Percentiles rank a stretch among this genome's conserved stretches.
These are phyloP conservation scores for Dysphania ambrosioides DNA, from an alignment of 148 eudicot species.

Conservation along the genomic window DNA sequence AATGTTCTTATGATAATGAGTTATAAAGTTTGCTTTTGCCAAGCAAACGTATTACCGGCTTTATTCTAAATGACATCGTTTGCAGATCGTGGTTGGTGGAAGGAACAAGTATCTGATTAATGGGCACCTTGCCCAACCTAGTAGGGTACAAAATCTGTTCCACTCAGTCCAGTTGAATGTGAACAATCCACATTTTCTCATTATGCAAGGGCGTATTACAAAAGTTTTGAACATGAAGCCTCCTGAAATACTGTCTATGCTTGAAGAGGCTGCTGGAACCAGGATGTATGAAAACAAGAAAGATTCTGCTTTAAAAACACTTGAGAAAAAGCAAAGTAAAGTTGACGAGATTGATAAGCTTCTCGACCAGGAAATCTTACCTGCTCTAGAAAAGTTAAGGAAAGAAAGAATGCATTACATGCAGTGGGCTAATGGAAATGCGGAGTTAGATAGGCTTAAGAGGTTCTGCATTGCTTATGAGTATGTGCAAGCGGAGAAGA, in stretches of 20 bases:
- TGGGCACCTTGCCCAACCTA: conserved; percentile 99
- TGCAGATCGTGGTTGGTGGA: conserved; percentile 98
- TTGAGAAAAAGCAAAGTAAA: conserved; percentile 86
- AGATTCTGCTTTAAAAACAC: conserved; percentile 88
- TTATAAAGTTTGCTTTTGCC: background rate
- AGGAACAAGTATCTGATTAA: conserved; percentile 94
- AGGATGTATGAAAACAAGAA: conserved; percentile 99
- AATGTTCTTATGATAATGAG: background rate
- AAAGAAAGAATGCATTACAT: conserved; percentile 90
- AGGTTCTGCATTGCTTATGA: conserved; percentile 94
- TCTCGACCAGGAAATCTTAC: conserved; percentile 82
- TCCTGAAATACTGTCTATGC: conserved; percentile 98
- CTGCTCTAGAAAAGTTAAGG: conserved; percentile 87
- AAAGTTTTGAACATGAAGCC: conserved; percentile 98
- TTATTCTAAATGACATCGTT: conserved; percentile 20
- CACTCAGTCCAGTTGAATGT: conserved; percentile 98
- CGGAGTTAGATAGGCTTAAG: conserved; percentile 77
- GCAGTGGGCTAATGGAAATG: conserved; percentile 97
- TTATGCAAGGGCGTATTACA: conserved; percentile 99
- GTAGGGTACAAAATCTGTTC: conserved; percentile 95
- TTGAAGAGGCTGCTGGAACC: conserved; percentile 99
- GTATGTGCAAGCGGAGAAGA: conserved; percentile 78
- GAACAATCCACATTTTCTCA: conserved; percentile 96
- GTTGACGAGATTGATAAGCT: conserved; percentile 95
- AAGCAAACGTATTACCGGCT: background rate